Base-by-base conservation (phyloP, 164 flowering plant species). In the Tetrastigma voinierianum region DNA sequence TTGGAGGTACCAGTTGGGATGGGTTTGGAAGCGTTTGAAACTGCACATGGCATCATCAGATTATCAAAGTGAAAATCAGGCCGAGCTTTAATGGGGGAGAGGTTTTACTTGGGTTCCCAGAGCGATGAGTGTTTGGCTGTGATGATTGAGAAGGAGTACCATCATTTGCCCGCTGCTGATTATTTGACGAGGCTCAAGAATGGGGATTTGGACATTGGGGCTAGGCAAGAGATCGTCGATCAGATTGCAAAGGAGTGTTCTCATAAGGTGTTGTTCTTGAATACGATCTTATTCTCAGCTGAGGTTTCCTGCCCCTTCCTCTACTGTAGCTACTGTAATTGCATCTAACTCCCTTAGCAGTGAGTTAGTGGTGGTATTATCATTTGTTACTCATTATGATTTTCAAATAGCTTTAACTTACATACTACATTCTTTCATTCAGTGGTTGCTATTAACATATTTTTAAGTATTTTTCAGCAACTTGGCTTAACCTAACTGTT, bases 171-270 rank as follows among this genome's bases (percentile, higher is more conserved):
- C 10, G 67, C 57, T 40, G 69, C 51, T 53, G 96, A 86, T 80
- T 91, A 91, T 62, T 64, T 85, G 65, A 67, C 47, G 60, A 88
- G 88, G 61, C 70, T 91, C 75, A 68, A 72, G 61, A 78, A 46
- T 74, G 89, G 93, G 57, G 88, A 73, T 47, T 81, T 91, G 80
- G 96, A 90, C 64, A 59, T 85, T 68, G 71, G 70, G 48, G 74
- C 79, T 62, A 84, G 97, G 71, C 78, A 69, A 46, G 84, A 80
- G 64, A 88, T 89, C 64, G 69, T 87, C 67, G 90, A 85, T 75
- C 91, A 97, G 98, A 94, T 94, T 76, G 56, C 62, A 52, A 91
- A 94, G 98, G 98, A n/a, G n/a, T n/a, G n/a, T 46, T 46, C 67
- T 61, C 53, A 64, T 51, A 61, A 53, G 74, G 70, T 65, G 54